phyloP scores from a whole-genome alignment of 2,329 filamentous ascomycete species.

The Microdochium bolleyi region DNA sequence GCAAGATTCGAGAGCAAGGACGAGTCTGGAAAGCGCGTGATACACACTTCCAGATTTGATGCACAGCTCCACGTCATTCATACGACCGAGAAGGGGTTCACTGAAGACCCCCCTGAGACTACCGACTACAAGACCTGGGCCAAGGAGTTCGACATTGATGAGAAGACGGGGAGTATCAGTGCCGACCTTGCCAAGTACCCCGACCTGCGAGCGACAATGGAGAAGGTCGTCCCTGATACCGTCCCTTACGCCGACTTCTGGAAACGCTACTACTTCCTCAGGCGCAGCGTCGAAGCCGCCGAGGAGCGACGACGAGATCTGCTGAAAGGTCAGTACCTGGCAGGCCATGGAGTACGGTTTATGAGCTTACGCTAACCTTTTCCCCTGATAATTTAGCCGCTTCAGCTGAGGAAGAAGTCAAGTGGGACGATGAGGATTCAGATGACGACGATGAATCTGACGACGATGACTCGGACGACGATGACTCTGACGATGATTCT shows the following conservation, averaged over 20 bases:
- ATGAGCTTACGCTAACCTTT: not conserved
- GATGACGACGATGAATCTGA: constrained; percentile 63
- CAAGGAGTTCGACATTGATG: constrained; percentile 68
- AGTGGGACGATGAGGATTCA: constrained; percentile 57
- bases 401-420: constrained; percentile 62
- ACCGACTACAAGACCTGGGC: constrained; percentile 70
- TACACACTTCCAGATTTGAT: constrained; percentile 90
- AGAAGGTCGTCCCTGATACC: constrained; percentile 86
- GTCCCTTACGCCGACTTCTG: constrained; percentile 90
- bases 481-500: constrained; percentile 25
- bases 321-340: constrained; percentile 65
- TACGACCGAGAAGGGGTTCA: constrained; percentile 73
- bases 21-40: constrained; percentile 80
- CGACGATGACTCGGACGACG: constrained; percentile 27
- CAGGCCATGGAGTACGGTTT: not conserved
- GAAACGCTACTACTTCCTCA: constrained; percentile 90
- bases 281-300: constrained; percentile 87
- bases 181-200: constrained; percentile 77
- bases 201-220: constrained; percentile 83
- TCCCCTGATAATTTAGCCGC: constrained; percentile 42
- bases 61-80: constrained; percentile 95
- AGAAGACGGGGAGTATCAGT: constrained; percentile 77
- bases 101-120: constrained; percentile 63
- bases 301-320: constrained; percentile 84
- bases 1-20: constrained; percentile 94